A percentile compares a stretch with the other conserved stretches of the same genome.
phyloP scores from a whole-genome alignment of 2,329 filamentous ascomycete species.

The Colletotrichum musicola region DNA sequence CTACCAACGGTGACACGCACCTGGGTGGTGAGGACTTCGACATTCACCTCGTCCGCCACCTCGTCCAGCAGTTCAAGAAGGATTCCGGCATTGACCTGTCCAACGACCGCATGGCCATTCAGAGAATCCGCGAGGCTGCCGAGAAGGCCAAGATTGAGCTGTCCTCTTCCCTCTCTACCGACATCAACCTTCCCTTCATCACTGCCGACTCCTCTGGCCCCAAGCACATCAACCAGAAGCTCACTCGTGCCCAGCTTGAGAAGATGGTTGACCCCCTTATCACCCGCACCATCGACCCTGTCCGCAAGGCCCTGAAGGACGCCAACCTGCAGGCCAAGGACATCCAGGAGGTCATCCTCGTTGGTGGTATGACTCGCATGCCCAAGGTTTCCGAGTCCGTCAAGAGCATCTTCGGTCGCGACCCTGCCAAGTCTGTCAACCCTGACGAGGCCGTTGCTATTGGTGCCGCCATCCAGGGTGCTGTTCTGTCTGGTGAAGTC shows the following conservation, averaged over 20 bases:
- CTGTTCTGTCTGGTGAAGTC: constrained; percentile 95
- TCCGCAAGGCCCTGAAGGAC: constrained; percentile 97
- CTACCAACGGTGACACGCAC: constrained; percentile 98
- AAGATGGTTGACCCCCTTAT: constrained; percentile 92
- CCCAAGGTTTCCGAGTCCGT: constrained; percentile 97
- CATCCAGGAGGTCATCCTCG: constrained; percentile 97
- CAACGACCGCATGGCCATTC: constrained; percentile 95
- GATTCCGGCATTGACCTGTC: constrained; percentile 92
- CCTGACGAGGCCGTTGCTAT: constrained; percentile 98
- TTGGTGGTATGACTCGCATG: constrained; percentile 99
- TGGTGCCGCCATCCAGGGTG: constrained; percentile 96
- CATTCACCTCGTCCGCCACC: constrained; percentile 91
- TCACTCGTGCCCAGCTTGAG: constrained; percentile 93
- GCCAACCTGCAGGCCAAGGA: constrained; percentile 91
- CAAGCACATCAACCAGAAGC: constrained; percentile 98
- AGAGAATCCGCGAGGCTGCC: constrained; percentile 97
- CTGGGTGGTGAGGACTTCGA: constrained; percentile 99
- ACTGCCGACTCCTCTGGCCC: constrained; percentile 94
- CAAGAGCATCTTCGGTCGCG: constrained; percentile 96
- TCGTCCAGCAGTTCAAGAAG: constrained; percentile 97
- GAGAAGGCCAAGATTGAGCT: constrained; percentile 99
- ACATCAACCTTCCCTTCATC: constrained; percentile 99
- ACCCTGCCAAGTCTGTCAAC: constrained; percentile 98
- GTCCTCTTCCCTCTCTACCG: constrained; percentile 93
- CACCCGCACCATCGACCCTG: constrained; percentile 86